Conservation (phyloP, 352 stramenopile genomes). For the Achlya hypogyna region DNA sequence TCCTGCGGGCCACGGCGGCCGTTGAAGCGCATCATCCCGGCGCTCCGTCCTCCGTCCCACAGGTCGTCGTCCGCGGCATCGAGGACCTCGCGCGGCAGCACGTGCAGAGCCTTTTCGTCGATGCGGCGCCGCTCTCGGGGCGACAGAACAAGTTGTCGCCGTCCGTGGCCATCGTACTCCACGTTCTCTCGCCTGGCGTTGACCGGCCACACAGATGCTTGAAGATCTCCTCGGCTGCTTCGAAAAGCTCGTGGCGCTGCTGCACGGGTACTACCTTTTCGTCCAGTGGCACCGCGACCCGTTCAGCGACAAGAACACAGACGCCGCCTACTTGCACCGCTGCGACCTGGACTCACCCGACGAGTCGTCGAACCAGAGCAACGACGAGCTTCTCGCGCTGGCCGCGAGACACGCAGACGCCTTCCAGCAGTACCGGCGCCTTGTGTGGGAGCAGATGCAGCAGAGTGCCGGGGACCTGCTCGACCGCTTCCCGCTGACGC, state of each 20-base stretch:
- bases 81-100: slow-evolving; percentile 38
- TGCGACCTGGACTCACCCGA: slow-evolving; percentile 75
- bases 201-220: slow-evolving; percentile 32
- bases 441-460: slow-evolving; percentile 84
- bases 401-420: slow-evolving; percentile 38
- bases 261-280: slow-evolving; percentile 85
- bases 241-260: slow-evolving; percentile 63
- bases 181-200: neutral
- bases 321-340: slow-evolving; percentile 60
- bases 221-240: slow-evolving; percentile 53
- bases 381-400: slow-evolving; percentile 21
- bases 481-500: slow-evolving; percentile 58
- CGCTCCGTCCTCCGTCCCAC: slow-evolving; percentile 63
- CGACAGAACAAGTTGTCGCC: neutral
- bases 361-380: slow-evolving; percentile 36
- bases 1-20: slow-evolving; percentile 74
- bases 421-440: slow-evolving; percentile 64
- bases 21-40: slow-evolving; percentile 62
- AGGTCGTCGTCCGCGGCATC: slow-evolving; percentile 69
- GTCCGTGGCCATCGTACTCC: neutral
- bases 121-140: neutral
- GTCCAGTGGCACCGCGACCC: slow-evolving; percentile 84
- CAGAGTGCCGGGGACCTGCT: slow-evolving; percentile 64
- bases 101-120: neutral
- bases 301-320: slow-evolving; percentile 71